Evolutionary conservation across 257 asterid genomes (phyloP), one percentile per base, ranked within the genome.

Genomic region (Solanum sparsipilum): DNA sequence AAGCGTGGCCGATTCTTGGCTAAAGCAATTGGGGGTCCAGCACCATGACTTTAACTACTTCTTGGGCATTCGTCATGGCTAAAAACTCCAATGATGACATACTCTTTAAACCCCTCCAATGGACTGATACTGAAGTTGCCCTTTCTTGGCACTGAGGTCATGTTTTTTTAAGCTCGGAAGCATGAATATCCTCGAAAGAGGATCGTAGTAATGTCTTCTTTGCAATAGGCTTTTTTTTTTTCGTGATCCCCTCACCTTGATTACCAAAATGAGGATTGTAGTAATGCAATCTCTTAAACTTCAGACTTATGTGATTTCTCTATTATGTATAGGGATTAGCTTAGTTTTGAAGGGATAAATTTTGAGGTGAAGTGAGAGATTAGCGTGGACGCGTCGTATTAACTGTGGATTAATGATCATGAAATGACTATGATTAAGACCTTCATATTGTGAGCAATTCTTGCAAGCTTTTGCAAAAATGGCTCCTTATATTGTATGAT

Each of bases 1-100:
- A 89, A 96, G 99, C 87, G 98, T 92, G 87, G 98, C 99, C 0
- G 99, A 96, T 83, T 96, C 98, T 2, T 95, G 98, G 99, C 95
- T 96, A 88, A 96, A 95, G 96, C 99, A 96, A 88, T 83, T 96
- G 52, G 91, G 94, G 86, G 96, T 95, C 94, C 98, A 95, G 65
- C 99, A 96, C 90, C 98, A 93, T 56, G 98, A 96, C 90, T 96
- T 96, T 92, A 95, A 96, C 93, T 91, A 94, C 92, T 94, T 96
- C 95, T 93, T 90, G 88, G 98, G 98, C 78, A 90, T 87, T 87
- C 91, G 96, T 46, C 93, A 84, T 83, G 95, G 92, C 89, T 96
- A 44, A 67, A 86, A 71, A 10, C 73, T 35, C 46, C 20, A 15
- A 46, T 46, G 68, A 27, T 81, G 85, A 46, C 38, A 44, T 15